A percentile compares a stretch with the other conserved stretches of the same genome.
These are phyloP conservation scores for Phaeosphaeria sp. DNA, from an alignment of 2,329 filamentous ascomycete genomes.

Conservation along the genomic window DNA sequence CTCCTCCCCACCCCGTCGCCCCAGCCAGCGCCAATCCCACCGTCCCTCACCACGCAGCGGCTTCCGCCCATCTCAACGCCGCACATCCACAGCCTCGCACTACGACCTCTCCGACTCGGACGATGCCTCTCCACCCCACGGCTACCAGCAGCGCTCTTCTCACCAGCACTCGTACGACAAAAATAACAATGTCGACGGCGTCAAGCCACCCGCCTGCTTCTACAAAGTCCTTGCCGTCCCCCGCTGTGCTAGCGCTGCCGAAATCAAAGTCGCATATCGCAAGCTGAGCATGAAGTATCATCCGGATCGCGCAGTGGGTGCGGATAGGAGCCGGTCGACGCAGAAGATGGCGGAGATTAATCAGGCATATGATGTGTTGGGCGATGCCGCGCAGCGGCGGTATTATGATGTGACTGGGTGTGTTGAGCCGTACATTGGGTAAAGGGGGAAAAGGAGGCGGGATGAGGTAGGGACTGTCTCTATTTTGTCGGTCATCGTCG, in stretches of 20 bases:
- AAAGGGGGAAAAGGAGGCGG: too few relatives aligned
- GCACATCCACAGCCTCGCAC: neutral
- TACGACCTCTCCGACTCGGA: neutral
- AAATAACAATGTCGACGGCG: too few relatives aligned
- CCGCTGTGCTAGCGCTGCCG: slow-evolving; percentile 74
- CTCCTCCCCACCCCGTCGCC: too few relatives aligned
- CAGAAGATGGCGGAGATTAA: slow-evolving; percentile 24
- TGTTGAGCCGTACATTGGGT: neutral
- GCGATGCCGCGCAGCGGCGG: slow-evolving; percentile 7
- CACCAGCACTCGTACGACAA: neutral
- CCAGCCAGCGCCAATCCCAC: too few relatives aligned
- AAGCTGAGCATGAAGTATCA: slow-evolving; percentile 93
- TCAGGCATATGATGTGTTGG: slow-evolving; percentile 19
- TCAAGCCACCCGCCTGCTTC: slow-evolving; percentile 61
- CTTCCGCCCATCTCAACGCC: too few relatives aligned
- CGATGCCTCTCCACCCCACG: too few relatives aligned
- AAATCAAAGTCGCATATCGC: slow-evolving; percentile 97
- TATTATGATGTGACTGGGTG: slow-evolving; percentile 20
- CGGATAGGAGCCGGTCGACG: slow-evolving; percentile 19
- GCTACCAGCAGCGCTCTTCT: neutral
- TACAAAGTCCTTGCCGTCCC: slow-evolving; percentile 82
- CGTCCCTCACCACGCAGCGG: too few relatives aligned
- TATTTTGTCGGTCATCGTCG: too few relatives aligned
- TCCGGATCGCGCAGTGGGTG: slow-evolving; percentile 65
- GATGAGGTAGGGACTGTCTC: too few relatives aligned